Evolutionary conservation across 179 eudicot genomes (phyloP), one percentile per base, ranked within the genome.

Genomic region (Spergularia azorica): DNA sequence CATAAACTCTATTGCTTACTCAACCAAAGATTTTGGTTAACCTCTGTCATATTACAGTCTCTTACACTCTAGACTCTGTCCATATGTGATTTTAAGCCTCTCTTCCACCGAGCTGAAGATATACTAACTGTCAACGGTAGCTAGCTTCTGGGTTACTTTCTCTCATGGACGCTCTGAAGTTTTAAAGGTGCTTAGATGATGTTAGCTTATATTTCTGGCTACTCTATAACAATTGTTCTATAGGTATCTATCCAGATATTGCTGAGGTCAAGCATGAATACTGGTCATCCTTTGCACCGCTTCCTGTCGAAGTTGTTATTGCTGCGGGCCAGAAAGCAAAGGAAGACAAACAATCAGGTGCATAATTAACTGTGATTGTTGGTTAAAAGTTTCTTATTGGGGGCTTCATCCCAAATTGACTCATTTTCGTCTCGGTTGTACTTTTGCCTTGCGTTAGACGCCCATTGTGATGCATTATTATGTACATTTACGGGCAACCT

Each of bases 201-300:
- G 41, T 39, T n/a, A 18, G 41, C 69, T 82, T 36, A 70, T 68
- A 13, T 75, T 52, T 54, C 65, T 14, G 3, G 50, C 41, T 70
- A 51, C 11, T 56, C 9, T 64, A 13, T 70, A 67, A 21, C 75
- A 54, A 16, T 76, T 74, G 39, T 59, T 46, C 46, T 81, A 63
- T 82, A 93, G 99, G 91, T 76, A 86, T 95, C 12, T 92, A 91
- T 82, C 83, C 92, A 58, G 99, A 93, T 65, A 95, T 93, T 76
- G 97, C 98, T 64, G 85, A 75, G 71, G 90, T 88, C 52, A 91
- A 93, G 82, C 71, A 88, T 80, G 90, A 93, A 51, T 89, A 88
- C 68, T 95, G 99, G 99, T 91, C 97, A 80, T 86, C 98, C 61
- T 83, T 89, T 79, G 94, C 90, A 64, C 95, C 96, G 26, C 86